Percentiles rank a stretch among this genome's conserved stretches.
phyloP scores from a whole-genome alignment of 257 asterid genomes.

The Nicotiana paniculata region DNA sequence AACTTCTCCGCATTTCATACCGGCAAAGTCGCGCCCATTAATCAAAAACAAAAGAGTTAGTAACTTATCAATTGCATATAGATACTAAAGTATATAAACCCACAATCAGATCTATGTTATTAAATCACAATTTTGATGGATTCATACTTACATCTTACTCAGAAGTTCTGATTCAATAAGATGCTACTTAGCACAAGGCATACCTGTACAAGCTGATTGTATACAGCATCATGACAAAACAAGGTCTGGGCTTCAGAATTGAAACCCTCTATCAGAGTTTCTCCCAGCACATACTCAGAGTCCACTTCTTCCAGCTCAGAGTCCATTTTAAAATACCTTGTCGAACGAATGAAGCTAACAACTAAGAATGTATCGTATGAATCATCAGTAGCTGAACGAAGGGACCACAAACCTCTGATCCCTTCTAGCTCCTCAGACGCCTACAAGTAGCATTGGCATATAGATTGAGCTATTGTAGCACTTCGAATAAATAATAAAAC shows the following conservation, averaged over 20 bases:
- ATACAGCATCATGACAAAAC: slow-evolving; percentile 84
- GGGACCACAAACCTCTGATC: slow-evolving; percentile 94
- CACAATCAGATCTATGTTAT: not conserved
- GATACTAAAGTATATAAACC: not conserved
- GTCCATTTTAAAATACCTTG: slow-evolving; percentile 90
- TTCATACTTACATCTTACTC: not conserved
- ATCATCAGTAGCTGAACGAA: slow-evolving; percentile 80
- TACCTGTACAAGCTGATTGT: slow-evolving; percentile 88
- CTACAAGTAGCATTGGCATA: slow-evolving; percentile 27
- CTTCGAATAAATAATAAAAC: not conserved
- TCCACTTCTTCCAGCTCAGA: slow-evolving; percentile 88
- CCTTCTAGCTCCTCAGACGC: slow-evolving; percentile 97
- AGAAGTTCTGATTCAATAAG: not conserved
- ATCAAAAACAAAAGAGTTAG: not conserved
- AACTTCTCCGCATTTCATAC: not conserved
- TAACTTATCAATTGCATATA: not conserved
- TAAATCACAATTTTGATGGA: not conserved
- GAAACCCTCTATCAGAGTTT: slow-evolving; percentile 89
- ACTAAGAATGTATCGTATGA: slow-evolving; percentile 80
- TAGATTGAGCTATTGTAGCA: not conserved
- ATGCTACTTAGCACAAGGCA: not conserved
- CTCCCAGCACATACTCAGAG: slow-evolving; percentile 83
- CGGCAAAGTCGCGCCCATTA: not conserved
- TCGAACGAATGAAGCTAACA: slow-evolving; percentile 86
- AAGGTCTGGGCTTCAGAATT: slow-evolving; percentile 67